Evolutionary conservation across 1,139 yeast species (phyloP), one percentile per base, ranked within the genome.

Genomic region (Debaryomyces sp.): DNA sequence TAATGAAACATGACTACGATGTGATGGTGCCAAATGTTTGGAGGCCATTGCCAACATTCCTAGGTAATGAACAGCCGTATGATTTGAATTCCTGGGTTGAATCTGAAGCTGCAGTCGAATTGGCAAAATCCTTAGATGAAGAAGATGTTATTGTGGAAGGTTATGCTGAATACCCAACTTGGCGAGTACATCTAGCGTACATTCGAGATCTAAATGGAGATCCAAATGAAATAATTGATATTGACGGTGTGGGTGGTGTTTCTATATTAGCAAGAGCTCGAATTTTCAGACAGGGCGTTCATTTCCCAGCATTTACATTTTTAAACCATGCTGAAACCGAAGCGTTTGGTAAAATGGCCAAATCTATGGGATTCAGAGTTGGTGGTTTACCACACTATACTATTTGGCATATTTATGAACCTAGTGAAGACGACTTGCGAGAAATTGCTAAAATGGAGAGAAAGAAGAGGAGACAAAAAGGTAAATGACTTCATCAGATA

Each of bases 121-220:
- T 90, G 57, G 96, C 95, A 0, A 68, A 71, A 43, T 74, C 81
- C 1, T 71, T 89, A 46, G 81, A 81, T 49, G 95, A 89, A 63
- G 96, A 89, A 62, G 95, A 87, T 59, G 95, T 89, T 36, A 87
- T 90, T 51, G 96, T 89, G 4, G 97, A 90, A 67, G 96, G 96
- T 0, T 90, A 90, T 66, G 90, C 90, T 0, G 96, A 89, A 63
- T 89, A 86, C 62, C 91, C 94, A 7, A 90, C 97, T 0, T 89
- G 92, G 85, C 78, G 97, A 67, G 87, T 84, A 3, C 96, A 89
- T 69, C 73, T 89, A 60, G 95, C 92, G 0, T 85, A 87, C 58
- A 73, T 84, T 41, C 78, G 96, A 55, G 84, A 85, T 55, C 70
- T 81, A 6, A 65, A 78, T 37, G 94, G 92, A 12, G 71, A 85